Conservation (phyloP, 2,329 filamentous ascomycete species). For the Colletotrichum navitas region DNA sequence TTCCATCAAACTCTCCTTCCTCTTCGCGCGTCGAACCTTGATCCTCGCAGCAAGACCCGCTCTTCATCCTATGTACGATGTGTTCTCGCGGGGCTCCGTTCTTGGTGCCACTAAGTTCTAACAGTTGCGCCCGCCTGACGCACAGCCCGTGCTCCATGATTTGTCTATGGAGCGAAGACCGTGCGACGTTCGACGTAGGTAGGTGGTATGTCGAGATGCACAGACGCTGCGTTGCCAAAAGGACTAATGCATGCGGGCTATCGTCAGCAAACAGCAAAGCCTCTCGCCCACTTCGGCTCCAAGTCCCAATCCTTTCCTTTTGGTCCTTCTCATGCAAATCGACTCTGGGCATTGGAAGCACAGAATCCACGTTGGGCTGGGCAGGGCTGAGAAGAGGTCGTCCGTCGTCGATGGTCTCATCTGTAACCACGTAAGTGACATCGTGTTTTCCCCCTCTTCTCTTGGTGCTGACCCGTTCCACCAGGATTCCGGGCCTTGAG, state of each 20-base stretch:
- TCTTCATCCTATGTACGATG: conserved; percentile 8
- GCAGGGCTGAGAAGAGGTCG: conserved; percentile 38
- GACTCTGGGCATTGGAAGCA: conserved; percentile 4
- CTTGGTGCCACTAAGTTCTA: conserved; percentile 13
- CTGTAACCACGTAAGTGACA: conserved; percentile 7
- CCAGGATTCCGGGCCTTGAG: not conserved
- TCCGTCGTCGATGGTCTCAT: conserved; percentile 1
- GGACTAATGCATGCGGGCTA: conserved; percentile 18
- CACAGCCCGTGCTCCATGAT: conserved; percentile 26
- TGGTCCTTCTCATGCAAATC: not conserved
- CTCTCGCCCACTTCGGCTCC: not conserved
- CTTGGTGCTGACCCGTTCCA: not conserved
- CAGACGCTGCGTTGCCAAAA: conserved; percentile 5
- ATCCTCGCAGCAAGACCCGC: conserved; percentile 1
- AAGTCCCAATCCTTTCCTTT: not conserved
- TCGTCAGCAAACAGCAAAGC: conserved; percentile 23
- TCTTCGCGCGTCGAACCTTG: not conserved
- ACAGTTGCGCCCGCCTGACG: not conserved
- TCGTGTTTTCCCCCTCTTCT: not conserved
- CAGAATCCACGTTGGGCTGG: not conserved
- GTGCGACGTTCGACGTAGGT: not conserved
- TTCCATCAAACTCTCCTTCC: conserved; percentile 16
- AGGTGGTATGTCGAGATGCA: conserved; percentile 4
- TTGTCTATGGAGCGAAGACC: not conserved
- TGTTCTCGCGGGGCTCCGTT: not conserved